Conservation (phyloP, 148 eudicot species). For the Cornus kousa region DNA sequence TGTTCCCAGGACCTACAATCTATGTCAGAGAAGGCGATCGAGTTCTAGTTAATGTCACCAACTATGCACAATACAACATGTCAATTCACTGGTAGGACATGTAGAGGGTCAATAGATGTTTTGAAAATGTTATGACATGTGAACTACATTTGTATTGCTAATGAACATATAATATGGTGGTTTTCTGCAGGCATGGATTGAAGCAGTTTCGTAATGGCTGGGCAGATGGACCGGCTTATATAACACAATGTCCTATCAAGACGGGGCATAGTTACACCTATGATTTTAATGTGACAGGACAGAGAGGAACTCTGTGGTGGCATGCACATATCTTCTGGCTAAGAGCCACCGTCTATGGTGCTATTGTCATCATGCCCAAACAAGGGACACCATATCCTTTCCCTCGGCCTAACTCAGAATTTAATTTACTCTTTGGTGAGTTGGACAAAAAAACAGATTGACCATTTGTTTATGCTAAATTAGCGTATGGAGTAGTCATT, state of each 20-base stretch:
- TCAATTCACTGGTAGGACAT: constrained; percentile 45
- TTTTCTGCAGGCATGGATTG: constrained; percentile 32
- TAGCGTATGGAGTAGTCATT: not conserved
- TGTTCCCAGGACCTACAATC: constrained; percentile 67
- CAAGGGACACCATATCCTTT: constrained; percentile 29
- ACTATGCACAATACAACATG: constrained; percentile 49
- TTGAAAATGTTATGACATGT: not conserved
- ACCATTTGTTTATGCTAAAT: not conserved
- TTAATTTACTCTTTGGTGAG: constrained; percentile 16
- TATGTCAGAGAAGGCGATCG: constrained; percentile 63
- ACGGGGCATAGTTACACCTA: constrained; percentile 26
- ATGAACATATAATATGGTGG: not conserved
- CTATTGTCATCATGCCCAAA: constrained; percentile 35
- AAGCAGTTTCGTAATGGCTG: constrained; percentile 35
- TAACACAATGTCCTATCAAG: constrained; percentile 41
- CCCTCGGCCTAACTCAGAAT: constrained; percentile 27
- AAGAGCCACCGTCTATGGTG: constrained; percentile 44
- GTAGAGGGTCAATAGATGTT: too few relatives aligned
- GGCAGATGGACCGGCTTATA: constrained; percentile 44
- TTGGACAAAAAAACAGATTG: not conserved
- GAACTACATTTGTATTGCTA: not conserved
- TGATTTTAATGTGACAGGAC: constrained; percentile 34
- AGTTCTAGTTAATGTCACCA: constrained; percentile 52
- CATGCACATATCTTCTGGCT: constrained; percentile 45
- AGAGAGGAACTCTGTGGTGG: constrained; percentile 45